Percentiles rank a stretch among this genome's conserved stretches.
These are phyloP conservation scores for Plenodomus lindquistii DNA, from an alignment of 2,329 filamentous ascomycete genomes.

Conservation along the genomic window DNA sequence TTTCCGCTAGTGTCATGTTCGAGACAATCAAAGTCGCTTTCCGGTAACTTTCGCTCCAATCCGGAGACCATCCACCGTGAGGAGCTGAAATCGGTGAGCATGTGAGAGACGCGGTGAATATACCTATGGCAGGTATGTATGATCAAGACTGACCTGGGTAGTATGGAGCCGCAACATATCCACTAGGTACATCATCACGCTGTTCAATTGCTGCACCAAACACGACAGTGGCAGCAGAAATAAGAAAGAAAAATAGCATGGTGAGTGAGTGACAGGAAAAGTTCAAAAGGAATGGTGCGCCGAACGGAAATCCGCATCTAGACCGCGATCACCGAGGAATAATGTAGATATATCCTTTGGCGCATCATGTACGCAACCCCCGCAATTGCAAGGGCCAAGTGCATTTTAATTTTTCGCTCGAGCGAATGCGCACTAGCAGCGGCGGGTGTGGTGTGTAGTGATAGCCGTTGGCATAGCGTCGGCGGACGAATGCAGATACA, in stretches of 20 bases:
- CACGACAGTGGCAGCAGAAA: slow-evolving; percentile 26
- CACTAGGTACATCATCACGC: slow-evolving; percentile 37
- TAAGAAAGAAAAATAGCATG: slow-evolving; percentile 26
- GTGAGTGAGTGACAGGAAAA: slow-evolving; percentile 12
- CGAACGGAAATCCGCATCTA: slow-evolving; percentile 4
- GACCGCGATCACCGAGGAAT: neutral
- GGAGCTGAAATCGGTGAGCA: slow-evolving; percentile 51
- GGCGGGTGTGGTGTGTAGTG: slow-evolving; percentile 8
- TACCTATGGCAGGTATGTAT: neutral
- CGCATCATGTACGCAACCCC: slow-evolving; percentile 6
- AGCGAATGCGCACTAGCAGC: slow-evolving; percentile 9
- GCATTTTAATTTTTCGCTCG: slow-evolving; percentile 2
- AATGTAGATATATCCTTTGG: slow-evolving; percentile 10
- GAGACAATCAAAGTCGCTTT: slow-evolving; percentile 71
- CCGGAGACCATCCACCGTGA: slow-evolving; percentile 69
- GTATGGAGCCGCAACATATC: slow-evolving; percentile 58
- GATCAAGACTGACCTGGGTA: slow-evolving; percentile 57
- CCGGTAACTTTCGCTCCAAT: slow-evolving; percentile 71
- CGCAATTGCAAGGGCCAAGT: slow-evolving; percentile 9
- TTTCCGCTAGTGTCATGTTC: slow-evolving; percentile 79
- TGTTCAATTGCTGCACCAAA: slow-evolving; percentile 32
- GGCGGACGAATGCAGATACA: slow-evolving; percentile 5
- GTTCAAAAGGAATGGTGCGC: slow-evolving; percentile 4
- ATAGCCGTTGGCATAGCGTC: slow-evolving; percentile 1
- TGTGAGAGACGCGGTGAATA: neutral